Base-by-base conservation (phyloP, 2,329 filamentous ascomycete genomes). In the Talaromyces piceae region DNA sequence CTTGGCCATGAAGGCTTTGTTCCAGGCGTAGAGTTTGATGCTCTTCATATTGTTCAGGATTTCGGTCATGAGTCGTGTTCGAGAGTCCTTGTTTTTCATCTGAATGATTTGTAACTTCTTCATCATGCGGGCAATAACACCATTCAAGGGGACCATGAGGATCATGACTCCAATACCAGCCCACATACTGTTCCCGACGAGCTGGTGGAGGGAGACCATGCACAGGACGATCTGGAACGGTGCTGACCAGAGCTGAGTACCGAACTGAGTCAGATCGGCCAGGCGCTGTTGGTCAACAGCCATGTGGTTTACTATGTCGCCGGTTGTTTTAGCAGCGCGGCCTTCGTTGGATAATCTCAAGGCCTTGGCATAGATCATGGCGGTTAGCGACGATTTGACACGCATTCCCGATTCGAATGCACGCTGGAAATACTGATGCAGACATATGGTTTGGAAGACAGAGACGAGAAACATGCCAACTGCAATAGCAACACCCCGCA, bases 41-140 rank as follows among this genome's bases (percentile, higher is more conserved):
- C 90, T 95, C 76, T 98, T 98, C 88, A 98, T 98, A 72, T 97
- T 97, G 77, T 94, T 96, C 64, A 98, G 77, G 58, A 98, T 98
- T 70, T 98, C 93, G 5, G 91, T 94, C 77, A 97, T 96, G 53
- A 98, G 74, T 46, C 91, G 83, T 44, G 91, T 95, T 64, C 93
- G 83, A 33, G 90, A 81, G 63, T 98, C 93, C 73, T 98, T 98
- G 75, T 97, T 97, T 76, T 94, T 95, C 93, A 98, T 98, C 73
- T 98, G 93, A 57, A 84, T 78, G 71, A 97, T 94, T 67, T 98
- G 94, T 61, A 98, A 74, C 41, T 80, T 89, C 74, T 95, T 96
- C 87, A 96, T 96, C 60, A 95, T 78, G 53, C 86, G 82, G 22
- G 93, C 91, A 64, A 97, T 93, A 55, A 93, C 76, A 45, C 91